Percentiles rank a stretch among this genome's conserved stretches.
These are phyloP conservation scores for Trichoderma gracile DNA, from an alignment of 2,329 filamentous ascomycete species.

Conservation along the genomic window DNA sequence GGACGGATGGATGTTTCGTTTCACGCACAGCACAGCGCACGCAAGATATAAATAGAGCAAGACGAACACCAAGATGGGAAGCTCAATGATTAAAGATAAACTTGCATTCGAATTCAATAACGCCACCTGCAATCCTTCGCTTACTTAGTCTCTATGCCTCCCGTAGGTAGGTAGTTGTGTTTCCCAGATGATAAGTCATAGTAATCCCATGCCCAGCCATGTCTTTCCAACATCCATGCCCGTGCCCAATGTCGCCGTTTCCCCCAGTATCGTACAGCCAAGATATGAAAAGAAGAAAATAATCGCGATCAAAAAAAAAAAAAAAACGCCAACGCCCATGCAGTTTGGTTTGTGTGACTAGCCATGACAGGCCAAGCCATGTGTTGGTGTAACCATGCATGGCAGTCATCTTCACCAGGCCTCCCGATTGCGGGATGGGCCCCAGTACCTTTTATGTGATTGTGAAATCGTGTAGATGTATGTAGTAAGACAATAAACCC, in stretches of 20 bases:
- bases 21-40: background rate
- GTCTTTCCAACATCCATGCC: background rate
- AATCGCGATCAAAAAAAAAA: background rate
- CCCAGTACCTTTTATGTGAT: background rate
- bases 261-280: background rate
- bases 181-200: slow-evolving; percentile 10
- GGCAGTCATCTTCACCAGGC: background rate
- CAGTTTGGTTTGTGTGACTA: background rate
- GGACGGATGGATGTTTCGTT: slow-evolving; percentile 1
- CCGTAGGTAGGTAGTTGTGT: too few species aligned
- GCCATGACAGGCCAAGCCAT: background rate
- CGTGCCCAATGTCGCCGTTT: slow-evolving; percentile 1
- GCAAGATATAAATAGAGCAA: background rate
- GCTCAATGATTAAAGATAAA: background rate
- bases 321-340: slow-evolving; percentile 5
- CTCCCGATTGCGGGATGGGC: background rate
- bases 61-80: background rate
- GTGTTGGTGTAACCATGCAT: background rate
- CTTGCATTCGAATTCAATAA: background rate
- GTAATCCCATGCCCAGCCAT: background rate
- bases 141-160: background rate
- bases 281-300: background rate
- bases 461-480: background rate
- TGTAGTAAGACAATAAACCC: background rate
- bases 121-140: slow-evolving; percentile 16